Evolutionary conservation across 2,329 filamentous ascomycete genomes (phyloP).

Genomic region (Colletotrichum ledebouriae): DNA sequence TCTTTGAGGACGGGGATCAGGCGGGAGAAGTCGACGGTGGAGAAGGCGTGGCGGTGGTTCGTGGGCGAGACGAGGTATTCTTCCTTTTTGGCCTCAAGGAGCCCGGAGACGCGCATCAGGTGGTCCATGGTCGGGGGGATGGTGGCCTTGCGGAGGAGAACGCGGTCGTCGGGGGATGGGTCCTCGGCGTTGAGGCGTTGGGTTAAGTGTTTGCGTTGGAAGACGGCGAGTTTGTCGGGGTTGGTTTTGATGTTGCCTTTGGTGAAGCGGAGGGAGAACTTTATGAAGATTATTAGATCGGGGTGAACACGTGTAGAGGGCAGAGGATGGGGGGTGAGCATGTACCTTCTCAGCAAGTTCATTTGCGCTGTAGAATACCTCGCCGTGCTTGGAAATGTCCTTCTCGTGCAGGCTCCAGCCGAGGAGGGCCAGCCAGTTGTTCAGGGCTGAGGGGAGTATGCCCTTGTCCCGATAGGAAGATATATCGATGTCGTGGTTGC

Average conservation of each 20-base stretch:
- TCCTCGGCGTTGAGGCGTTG: conserved; percentile 48
- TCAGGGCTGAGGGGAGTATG: conserved; percentile 64
- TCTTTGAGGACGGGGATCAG: conserved; percentile 21
- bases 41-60: conserved; percentile 29
- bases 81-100: background rate
- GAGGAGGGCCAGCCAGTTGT: conserved; percentile 87
- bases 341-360: conserved; percentile 78
- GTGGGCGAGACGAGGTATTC: conserved; percentile 12
- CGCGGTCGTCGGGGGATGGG: conserved; percentile 17
- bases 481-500: conserved; percentile 71
- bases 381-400: conserved; percentile 53
- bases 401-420: conserved; percentile 80
- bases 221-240: conserved; percentile 81
- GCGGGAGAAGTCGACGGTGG: conserved; percentile 19
- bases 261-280: conserved; percentile 88
- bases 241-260: conserved; percentile 89
- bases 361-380: conserved; percentile 79
- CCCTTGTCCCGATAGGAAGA: conserved; percentile 63
- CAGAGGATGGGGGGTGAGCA: conserved; percentile 18
- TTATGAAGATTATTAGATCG: conserved; percentile 51
- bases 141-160: conserved; percentile 32
- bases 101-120: conserved; percentile 26
- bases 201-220: conserved; percentile 77
- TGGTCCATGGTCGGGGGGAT: conserved; percentile 36
- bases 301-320: too few species aligned